A percentile compares a stretch with the other conserved stretches of the same genome.
phyloP scores from a whole-genome alignment of 2,329 filamentous ascomycete species.

The Dothideomycetidae sp. region DNA sequence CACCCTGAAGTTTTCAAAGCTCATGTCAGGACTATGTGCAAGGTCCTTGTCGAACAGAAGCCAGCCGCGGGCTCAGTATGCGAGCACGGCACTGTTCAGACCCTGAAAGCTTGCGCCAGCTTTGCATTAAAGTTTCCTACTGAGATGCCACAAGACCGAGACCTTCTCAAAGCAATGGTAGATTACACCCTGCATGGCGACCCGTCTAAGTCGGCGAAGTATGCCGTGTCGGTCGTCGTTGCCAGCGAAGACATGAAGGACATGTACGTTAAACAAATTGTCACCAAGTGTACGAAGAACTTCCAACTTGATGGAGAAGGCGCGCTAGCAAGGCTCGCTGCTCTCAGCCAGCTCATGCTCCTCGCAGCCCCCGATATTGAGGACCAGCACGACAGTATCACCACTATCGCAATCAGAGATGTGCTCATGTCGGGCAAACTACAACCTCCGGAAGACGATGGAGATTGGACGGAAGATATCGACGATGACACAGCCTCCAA shows the following conservation, averaged over 20 bases:
- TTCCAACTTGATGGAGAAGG: conserved; percentile 59
- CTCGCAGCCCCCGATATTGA: conserved; percentile 60
- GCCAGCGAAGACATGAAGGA: conserved; percentile 63
- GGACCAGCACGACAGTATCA: conserved; percentile 54
- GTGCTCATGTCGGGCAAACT: conserved; percentile 51
- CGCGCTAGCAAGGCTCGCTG: conserved; percentile 59
- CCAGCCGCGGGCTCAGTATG: conserved; percentile 55
- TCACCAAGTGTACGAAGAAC: conserved; percentile 59
- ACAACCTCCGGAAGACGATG: conserved; percentile 37
- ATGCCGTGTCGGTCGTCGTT: conserved; percentile 82
- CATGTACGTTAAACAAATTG: conserved; percentile 70
- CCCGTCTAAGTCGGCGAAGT: conserved; percentile 75
- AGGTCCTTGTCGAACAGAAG: conserved; percentile 66
- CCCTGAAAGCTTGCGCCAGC: conserved; percentile 82
- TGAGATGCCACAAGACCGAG: conserved; percentile 68
- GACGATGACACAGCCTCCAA: conserved; percentile 78
- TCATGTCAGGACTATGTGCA: conserved; percentile 82
- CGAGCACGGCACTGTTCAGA: conserved; percentile 66
- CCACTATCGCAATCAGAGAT: conserved; percentile 61
- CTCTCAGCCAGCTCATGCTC: conserved; percentile 61
- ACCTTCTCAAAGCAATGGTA: conserved; percentile 66
- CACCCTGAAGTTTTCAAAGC: conserved; percentile 87
- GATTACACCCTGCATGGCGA: conserved; percentile 71
- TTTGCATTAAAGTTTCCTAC: conserved; percentile 76
- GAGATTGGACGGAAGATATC: conserved; percentile 39